Evolutionary conservation across 805 yeast genomes (phyloP).

Genomic region (Ogataea paraovalis): DNA sequence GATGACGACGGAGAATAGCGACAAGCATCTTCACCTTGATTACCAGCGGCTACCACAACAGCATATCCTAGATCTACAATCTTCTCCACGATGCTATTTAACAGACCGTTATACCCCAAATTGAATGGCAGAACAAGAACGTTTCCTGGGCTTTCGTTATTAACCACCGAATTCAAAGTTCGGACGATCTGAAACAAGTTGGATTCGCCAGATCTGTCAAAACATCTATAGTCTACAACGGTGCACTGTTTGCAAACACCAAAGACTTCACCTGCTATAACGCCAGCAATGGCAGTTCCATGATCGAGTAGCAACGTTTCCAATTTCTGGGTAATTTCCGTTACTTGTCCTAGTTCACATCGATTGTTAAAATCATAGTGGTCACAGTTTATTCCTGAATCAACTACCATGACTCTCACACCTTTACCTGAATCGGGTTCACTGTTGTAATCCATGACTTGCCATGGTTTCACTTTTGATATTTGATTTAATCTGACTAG

Average conservation of each 20-base stretch:
- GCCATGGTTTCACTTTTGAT: conserved; percentile 22
- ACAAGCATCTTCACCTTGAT: conserved; percentile 42
- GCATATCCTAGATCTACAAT: conserved; percentile 36
- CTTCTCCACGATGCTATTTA: conserved; percentile 32
- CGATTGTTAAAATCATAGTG: conserved; percentile 41
- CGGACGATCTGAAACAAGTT: conserved; percentile 31
- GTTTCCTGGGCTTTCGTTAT: conserved; percentile 29
- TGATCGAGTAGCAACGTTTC: conserved; percentile 35
- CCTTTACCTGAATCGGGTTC: conserved; percentile 40
- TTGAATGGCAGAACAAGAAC: conserved; percentile 37
- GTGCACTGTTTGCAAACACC: conserved; percentile 50
- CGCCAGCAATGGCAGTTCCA: conserved; percentile 56
- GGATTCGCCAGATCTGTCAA: conserved; percentile 35
- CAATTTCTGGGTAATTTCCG: background rate
- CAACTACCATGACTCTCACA: conserved; percentile 17
- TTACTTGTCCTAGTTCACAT: conserved; percentile 32
- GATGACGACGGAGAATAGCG: conserved; percentile 45
- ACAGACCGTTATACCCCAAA: conserved; percentile 40
- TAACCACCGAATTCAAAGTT: conserved; percentile 28
- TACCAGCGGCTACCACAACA: conserved; percentile 49
- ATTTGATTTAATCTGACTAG: conserved; percentile 38
- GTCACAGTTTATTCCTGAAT: conserved; percentile 34
- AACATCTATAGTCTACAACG: conserved; percentile 41
- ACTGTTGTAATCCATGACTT: conserved; percentile 36
- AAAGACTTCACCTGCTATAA: conserved; percentile 45